Base-by-base conservation (phyloP, 2,329 filamentous ascomycete genomes). In the Diaporthe batatas region DNA sequence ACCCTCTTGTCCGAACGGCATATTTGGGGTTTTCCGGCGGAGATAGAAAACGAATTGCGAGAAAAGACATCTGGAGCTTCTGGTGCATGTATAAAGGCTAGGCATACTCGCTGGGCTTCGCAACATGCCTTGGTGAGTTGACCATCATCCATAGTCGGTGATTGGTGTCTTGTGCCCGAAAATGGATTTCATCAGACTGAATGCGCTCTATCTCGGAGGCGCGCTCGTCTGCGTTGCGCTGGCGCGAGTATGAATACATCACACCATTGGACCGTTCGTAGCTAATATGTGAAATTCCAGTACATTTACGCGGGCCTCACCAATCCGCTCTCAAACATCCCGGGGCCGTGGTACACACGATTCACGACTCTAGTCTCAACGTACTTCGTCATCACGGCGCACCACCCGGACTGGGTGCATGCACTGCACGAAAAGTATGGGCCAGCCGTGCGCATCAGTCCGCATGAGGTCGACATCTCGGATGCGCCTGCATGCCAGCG, bases 311-410 rank as follows among this genome's bases (percentile, higher is more conserved):
- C 42, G 23, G 62, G 68, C 32, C 57, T 77, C 10, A 75, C 70
- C 58, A 76, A 69, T 23, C 76, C 77, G 12, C 16, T 78, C 21
- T 73, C 75, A 14, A 25, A 53, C n/a, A 53, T 78, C 6, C 77
- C 77, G 6, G 77, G 77, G 7, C 77, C 77, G 53, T 79, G 77
- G 78, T 77, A 79, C 71, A 76, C 76, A 10, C 74, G 74, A 51
- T 79, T 74, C 74, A 79, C 76, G 8, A 65, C 73, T 2, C 6
- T 65, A 16, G 72, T 75, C 11, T 39, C 74, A 2, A 75, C 72
- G n/a, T 76, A 76, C 49, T 67, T 73, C 1, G 21, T 58, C 0
- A 6, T 76, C n/a, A 72, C 21, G 11, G 77, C 76, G 3, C 71
- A 44, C 7, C 71, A 75, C 49, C 76, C 77, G 4, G 72, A 32